Percentiles rank a stretch among this genome's conserved stretches.
Conservation (phyloP, 2,329 filamentous ascomycete species). For the Zasmidium angulare region DNA sequence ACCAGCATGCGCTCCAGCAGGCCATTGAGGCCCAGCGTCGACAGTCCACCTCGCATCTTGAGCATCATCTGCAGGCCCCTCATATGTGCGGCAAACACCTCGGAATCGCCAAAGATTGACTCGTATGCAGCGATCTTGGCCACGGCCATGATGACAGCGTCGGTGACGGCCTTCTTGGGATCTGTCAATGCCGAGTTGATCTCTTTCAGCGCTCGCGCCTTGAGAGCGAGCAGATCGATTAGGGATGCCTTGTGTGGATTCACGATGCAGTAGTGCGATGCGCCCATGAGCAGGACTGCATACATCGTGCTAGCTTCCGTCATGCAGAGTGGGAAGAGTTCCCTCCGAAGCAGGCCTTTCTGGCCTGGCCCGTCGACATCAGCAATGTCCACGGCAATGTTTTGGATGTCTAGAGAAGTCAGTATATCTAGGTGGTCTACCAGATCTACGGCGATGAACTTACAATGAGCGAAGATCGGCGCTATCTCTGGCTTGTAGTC, state of each 20-base stretch:
- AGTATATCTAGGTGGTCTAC: background rate
- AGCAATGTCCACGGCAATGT: slow-evolving; percentile 44
- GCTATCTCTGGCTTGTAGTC: slow-evolving; percentile 19
- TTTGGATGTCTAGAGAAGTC: slow-evolving; percentile 13
- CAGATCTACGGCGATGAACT: background rate
- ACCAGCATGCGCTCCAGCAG: slow-evolving; percentile 47
- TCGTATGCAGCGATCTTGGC: slow-evolving; percentile 54
- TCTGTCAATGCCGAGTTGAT: slow-evolving; percentile 40
- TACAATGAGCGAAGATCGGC: slow-evolving; percentile 20
- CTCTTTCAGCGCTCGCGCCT: slow-evolving; percentile 41
- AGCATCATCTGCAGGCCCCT: slow-evolving; percentile 43
- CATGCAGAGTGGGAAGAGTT: slow-evolving; percentile 42
- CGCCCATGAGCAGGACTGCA: slow-evolving; percentile 42
- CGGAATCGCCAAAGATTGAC: slow-evolving; percentile 45
- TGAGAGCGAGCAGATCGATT: slow-evolving; percentile 41
- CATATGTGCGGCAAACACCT: slow-evolving; percentile 48
- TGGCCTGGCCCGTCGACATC: slow-evolving; percentile 40
- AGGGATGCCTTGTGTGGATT: slow-evolving; percentile 21
- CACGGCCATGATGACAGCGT: slow-evolving; percentile 48
- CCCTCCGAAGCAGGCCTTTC: slow-evolving; percentile 36
- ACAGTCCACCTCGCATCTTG: slow-evolving; percentile 44
- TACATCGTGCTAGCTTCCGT: slow-evolving; percentile 39
- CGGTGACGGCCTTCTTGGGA: slow-evolving; percentile 30
- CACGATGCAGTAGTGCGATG: slow-evolving; percentile 40
- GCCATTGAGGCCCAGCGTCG: slow-evolving; percentile 43